A percentile compares a stretch with the other conserved stretches of the same genome.
Evolutionary conservation across 164 flowering plant species (phyloP).

Genomic region (Saururus chinensis): DNA sequence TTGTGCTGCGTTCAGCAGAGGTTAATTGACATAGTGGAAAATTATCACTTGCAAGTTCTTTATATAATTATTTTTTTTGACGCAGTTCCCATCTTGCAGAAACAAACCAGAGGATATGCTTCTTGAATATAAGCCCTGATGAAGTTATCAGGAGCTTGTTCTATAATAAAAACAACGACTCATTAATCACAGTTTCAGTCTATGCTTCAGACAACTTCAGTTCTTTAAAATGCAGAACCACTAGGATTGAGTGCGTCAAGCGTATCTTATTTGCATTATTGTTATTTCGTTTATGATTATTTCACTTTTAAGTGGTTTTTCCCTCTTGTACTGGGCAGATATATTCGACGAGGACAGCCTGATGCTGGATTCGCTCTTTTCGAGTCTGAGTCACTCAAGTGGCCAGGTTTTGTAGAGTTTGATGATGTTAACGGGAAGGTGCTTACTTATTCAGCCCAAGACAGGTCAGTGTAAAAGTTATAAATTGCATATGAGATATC

Average conservation of each 20-base stretch:
- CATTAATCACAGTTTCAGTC: constrained; percentile 96
- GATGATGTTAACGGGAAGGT: constrained; percentile 99
- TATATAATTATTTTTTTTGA: neutral
- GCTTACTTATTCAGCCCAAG: constrained; percentile 89
- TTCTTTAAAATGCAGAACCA: constrained; percentile 93
- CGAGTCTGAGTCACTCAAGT: constrained; percentile 86
- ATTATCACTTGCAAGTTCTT: neutral
- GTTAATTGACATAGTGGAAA: constrained; percentile 15
- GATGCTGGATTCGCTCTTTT: constrained; percentile 94
- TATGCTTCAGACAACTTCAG: constrained; percentile 99
- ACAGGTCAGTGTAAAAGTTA: constrained; percentile 30
- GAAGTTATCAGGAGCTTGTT: constrained; percentile 97
- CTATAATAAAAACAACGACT: constrained; percentile 94
- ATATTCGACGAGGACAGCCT: constrained; percentile 71
- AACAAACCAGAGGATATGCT: constrained; percentile 87
- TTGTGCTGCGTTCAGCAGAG: constrained; percentile 98
- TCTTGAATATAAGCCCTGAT: constrained; percentile 80
- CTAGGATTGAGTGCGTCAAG: constrained; percentile 78
- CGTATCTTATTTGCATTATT: neutral
- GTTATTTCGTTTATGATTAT: neutral
- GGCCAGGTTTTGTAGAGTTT: constrained; percentile 99
- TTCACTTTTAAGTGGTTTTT: neutral
- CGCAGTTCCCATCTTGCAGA: constrained; percentile 33
- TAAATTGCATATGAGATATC: neutral
- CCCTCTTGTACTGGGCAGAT: constrained; percentile 28